Evolutionary conservation across 208 protist genomes (phyloP), one percentile per base, ranked within the genome.

Genomic region (Trypanosoma lewisi): DNA sequence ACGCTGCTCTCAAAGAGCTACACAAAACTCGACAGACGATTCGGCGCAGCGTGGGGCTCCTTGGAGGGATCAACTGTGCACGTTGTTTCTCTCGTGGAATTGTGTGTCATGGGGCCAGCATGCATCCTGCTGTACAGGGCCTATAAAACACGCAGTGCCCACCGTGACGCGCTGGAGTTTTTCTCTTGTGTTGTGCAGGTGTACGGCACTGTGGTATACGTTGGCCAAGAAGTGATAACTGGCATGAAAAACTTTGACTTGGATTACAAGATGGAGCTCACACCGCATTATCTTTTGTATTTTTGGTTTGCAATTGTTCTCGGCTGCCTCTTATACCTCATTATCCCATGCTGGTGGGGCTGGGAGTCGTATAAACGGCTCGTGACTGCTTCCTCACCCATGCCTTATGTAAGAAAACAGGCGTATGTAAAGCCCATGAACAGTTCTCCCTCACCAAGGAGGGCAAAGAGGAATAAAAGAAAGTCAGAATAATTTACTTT

Each of bases 151-250:
- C 77, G 76, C 7, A 73, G 80, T 61, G 67, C 80, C 1, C 75
- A 68, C 52, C 77, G 82, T 37, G 79, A 89, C 59, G 78, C 78
- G 21, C 68, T 89, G 36, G 86, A 93, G 64, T 78, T 93, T 57
- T 78, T 93, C 52, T 73, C 73, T 2, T 89, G 82, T 58, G 63
- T 82, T n/a, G 80, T 75, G 41, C 86, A 89, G 63, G 78, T 65
- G 4, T 87, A 87, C 60, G 83, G 83, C 39, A 88, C 83, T 0
- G 62, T 88, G 4, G 70, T 86, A 7, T 88, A 87, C 42, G 63
- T 90, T 33, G 77, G 78, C 14, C 80, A 87, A 57, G 83, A 90
- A 61, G 60, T 70, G 17, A 74, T 89, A 54, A 84, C 67, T 57
- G 86, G 83, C 0, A 77, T 75, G 27, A 69, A 59, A 28, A 77